Base-by-base conservation (phyloP, 106 monocot species). In the Dendrobium catenatum region DNA sequence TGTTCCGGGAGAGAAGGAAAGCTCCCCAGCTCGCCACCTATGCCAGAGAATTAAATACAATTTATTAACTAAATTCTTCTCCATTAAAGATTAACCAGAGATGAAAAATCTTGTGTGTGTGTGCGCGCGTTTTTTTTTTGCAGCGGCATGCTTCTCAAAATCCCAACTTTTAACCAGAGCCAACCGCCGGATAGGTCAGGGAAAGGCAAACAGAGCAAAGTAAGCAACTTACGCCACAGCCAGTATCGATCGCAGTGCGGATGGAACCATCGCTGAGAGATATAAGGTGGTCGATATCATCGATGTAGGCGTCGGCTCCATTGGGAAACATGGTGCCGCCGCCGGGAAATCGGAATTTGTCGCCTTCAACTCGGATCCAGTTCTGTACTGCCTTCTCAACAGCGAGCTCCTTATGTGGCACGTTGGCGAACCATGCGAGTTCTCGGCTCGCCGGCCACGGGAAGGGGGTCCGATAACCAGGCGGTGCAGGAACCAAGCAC, bases 341-440 rank as follows among this genome's bases (percentile, higher is more conserved):
- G 6, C 95, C 95, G 79, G 95, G 95, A 83, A 95, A 95, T 33
- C 85, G 85, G 77, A 95, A 92, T 84, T 88, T 90, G 42, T 95
- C 88, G 1, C 95, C 92, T 26, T 92, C 94, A 74, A 95, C 92
- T 6, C 76, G 77, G 49, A 95, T 84, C 94, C 92, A 95, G 48
- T 95, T 95, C 88, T 95, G 94, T 8, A 86, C 92, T 37, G 90
- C 94, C 87, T 92, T 95, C 85, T 90, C 93, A 33, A 93, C 88
- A 9, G 88, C 80, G 27, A 93, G 88, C 83, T 94, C 91, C 81
- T 86, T 89, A 46, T 94, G 93, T 10, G 93, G 93, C 59, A 94
- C 89, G 82, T 94, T 94, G 20, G 84, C 84, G 77, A 91, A 94
- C 91, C 91, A 94, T 9, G 93, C 91, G 5, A 77, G 56, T 18